Conservation (phyloP, 768 basidiomycete genomes). For the Tephrocybe rancida region DNA sequence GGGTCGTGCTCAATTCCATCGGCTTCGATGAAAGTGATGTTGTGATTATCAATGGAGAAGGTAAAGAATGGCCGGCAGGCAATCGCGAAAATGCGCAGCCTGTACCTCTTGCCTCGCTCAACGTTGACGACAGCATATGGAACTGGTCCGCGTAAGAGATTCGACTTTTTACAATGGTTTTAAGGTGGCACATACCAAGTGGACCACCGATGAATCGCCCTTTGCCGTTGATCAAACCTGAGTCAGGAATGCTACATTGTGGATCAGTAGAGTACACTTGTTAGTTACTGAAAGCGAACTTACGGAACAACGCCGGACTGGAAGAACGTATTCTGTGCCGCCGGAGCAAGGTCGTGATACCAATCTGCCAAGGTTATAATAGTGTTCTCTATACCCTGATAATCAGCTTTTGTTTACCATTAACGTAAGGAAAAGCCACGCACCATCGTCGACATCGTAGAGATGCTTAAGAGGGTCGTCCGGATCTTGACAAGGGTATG, state of each 20-base stretch:
- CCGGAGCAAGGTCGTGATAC: slow-evolving; percentile 37
- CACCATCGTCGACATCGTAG: slow-evolving; percentile 45
- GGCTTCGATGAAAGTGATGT: slow-evolving; percentile 36
- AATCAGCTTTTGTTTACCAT: not conserved
- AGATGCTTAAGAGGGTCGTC: slow-evolving; percentile 35
- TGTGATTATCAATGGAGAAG: slow-evolving; percentile 40
- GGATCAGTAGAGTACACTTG: not conserved
- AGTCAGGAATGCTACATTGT: slow-evolving; percentile 29
- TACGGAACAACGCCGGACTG: slow-evolving; percentile 31
- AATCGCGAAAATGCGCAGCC: slow-evolving; percentile 49
- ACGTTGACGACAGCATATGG: slow-evolving; percentile 47
- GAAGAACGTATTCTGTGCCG: slow-evolving; percentile 34
- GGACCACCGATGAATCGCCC: slow-evolving; percentile 44
- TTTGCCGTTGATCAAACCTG: slow-evolving; percentile 50
- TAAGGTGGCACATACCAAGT: slow-evolving; percentile 24
- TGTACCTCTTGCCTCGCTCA: slow-evolving; percentile 41
- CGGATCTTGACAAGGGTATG: slow-evolving; percentile 25
- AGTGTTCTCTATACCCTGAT: slow-evolving; percentile 22
- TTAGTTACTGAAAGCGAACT: slow-evolving; percentile 13
- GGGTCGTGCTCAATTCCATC: slow-evolving; percentile 44
- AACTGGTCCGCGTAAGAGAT: slow-evolving; percentile 15
- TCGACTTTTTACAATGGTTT: slow-evolving; percentile 23
- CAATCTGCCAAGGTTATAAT: slow-evolving; percentile 40
- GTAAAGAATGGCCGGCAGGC: slow-evolving; percentile 48
- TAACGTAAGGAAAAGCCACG: slow-evolving; percentile 6